Evolutionary conservation across 495 filamentous ascomycete genomes (phyloP).

Genomic region (Lasiosphaeria hispida): DNA sequence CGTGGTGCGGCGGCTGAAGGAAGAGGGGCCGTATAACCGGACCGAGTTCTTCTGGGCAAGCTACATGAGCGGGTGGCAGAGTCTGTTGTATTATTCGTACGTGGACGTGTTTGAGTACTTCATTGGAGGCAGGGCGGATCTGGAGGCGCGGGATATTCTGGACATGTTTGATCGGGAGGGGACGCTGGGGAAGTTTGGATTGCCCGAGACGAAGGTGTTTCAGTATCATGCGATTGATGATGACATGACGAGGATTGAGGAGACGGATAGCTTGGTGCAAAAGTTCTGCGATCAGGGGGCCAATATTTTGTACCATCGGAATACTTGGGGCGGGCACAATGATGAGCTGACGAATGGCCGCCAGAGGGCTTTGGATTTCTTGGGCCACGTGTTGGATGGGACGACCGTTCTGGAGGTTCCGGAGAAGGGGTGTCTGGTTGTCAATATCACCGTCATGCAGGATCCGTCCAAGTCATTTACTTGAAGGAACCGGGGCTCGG

Average conservation of each 20-base stretch:
- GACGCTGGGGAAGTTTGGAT: constrained; percentile 40
- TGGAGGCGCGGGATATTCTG: constrained; percentile 23
- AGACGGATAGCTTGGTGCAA: constrained; percentile 44
- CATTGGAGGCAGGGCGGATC: constrained; percentile 30
- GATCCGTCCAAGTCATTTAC: too few relatives aligned
- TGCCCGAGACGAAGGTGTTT: constrained; percentile 46
- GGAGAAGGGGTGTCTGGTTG: constrained; percentile 14
- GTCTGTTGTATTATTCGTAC: constrained; percentile 26
- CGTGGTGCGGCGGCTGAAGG: constrained; percentile 25
- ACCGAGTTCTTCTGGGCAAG: constrained; percentile 33
- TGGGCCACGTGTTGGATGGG: constrained; percentile 18
- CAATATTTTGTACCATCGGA: constrained; percentile 44
- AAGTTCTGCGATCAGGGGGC: constrained; percentile 39
- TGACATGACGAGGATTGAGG: constrained; percentile 42
- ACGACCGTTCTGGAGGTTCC: constrained; percentile 4
- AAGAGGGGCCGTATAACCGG: constrained; percentile 20
- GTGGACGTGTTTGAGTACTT: constrained; percentile 45
- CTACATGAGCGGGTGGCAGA: constrained; percentile 25
- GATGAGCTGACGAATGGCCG: constrained; percentile 28
- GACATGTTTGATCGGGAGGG: constrained; percentile 32
- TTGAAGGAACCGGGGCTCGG: too few relatives aligned
- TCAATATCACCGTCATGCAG: constrained; percentile 18
- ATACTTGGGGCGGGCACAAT: constrained; percentile 37
- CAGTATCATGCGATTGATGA: constrained; percentile 52
- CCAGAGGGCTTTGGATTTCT: constrained; percentile 23